Conservation (phyloP, 129 eudicot genomes). For the Lactuca saligna region DNA sequence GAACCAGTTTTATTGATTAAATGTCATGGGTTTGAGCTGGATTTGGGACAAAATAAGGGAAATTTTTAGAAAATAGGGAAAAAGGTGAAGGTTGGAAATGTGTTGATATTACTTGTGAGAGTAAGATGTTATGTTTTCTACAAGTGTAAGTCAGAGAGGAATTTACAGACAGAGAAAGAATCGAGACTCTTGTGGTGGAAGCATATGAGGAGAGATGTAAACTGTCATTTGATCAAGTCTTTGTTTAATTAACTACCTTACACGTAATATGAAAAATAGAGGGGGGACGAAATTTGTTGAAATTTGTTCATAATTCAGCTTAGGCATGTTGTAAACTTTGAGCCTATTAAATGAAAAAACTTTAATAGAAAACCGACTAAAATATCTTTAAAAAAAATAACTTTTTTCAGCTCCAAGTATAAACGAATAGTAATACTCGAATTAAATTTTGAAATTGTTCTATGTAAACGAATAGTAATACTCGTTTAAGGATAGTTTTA, state of each 20-base stretch:
- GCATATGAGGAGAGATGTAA: slow-evolving; percentile 14
- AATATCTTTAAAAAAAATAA: too few relatives aligned
- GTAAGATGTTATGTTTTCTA: slow-evolving; percentile 26
- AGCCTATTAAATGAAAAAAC: too few relatives aligned
- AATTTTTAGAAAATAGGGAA: background rate
- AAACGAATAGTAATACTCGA: too few relatives aligned
- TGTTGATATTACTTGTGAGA: slow-evolving; percentile 14
- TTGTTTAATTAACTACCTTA: slow-evolving; percentile 15
- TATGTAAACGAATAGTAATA: too few relatives aligned
- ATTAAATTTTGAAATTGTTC: too few relatives aligned
- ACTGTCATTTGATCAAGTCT: slow-evolving; percentile 29
- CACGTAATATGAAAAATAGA: background rate
- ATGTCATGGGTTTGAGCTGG: background rate
- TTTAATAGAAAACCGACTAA: too few relatives aligned
- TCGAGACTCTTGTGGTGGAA: slow-evolving; percentile 25
- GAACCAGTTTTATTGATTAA: background rate
- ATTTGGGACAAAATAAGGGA: slow-evolving; percentile 14
- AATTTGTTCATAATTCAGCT: background rate
- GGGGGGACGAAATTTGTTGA: background rate
- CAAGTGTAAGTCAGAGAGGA: slow-evolving; percentile 35
- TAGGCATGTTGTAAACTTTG: too few relatives aligned
- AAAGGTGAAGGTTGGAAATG: slow-evolving; percentile 14
- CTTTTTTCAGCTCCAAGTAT: too few relatives aligned
- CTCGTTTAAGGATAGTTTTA: too few relatives aligned
- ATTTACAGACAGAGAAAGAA: slow-evolving; percentile 32